Evolutionary conservation across 176 grass and related monocot species (phyloP).

Genomic region (Rhynchospora pubera): DNA sequence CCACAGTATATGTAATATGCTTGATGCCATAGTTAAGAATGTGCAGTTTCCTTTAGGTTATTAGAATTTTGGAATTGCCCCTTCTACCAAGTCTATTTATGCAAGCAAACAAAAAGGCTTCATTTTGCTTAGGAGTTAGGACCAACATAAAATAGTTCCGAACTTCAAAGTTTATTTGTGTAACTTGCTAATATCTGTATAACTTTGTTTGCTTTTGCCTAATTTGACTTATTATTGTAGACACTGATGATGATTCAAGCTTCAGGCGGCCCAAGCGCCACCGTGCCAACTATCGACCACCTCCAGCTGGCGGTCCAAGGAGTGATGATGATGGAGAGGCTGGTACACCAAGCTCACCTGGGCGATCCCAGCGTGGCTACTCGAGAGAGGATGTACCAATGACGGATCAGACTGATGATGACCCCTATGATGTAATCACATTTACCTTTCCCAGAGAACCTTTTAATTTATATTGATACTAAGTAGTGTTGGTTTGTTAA

Average conservation of each 20-base stretch:
- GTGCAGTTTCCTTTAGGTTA: neutral
- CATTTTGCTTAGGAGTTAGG: neutral
- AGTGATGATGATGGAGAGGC: constrained; percentile 81
- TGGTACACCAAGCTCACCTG: constrained; percentile 78
- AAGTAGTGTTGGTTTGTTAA: constrained; percentile 8
- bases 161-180: neutral
- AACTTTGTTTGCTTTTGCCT: neutral
- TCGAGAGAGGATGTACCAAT: constrained; percentile 74
- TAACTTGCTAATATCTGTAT: neutral
- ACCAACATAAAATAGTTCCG: neutral
- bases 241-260: constrained; percentile 77
- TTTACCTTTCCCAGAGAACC: neutral
- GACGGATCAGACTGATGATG: constrained; percentile 89
- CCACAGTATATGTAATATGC: neutral
- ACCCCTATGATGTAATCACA: constrained; percentile 67
- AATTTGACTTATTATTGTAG: constrained; percentile 24
- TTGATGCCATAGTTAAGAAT: neutral
- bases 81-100: neutral
- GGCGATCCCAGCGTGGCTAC: constrained; percentile 66
- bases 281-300: constrained; percentile 63
- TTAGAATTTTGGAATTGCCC: neutral
- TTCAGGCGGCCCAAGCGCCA: constrained; percentile 86
- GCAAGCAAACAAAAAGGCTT: neutral
- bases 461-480: constrained; percentile 17
- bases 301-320: constrained; percentile 50